phyloP scores from a whole-genome alignment of 2,329 filamentous ascomycete species.

The Teratosphaeria zuluensis region DNA sequence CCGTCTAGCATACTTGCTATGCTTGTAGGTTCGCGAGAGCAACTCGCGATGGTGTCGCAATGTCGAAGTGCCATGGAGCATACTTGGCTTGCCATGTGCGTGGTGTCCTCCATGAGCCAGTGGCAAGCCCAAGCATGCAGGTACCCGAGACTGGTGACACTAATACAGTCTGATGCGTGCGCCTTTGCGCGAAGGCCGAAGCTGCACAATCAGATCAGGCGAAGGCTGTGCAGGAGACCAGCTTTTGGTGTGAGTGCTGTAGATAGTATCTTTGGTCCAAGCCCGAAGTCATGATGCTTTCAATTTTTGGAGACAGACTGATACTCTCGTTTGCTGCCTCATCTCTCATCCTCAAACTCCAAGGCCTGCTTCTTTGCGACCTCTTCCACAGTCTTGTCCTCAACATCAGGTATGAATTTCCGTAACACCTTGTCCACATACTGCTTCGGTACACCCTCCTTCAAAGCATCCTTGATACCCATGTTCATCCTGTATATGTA shows the following conservation, averaged over 20 bases:
- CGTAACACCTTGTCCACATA: slow-evolving; percentile 50
- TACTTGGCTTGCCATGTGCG: neutral
- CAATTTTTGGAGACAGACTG: neutral
- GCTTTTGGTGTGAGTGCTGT: neutral
- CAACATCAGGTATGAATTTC: slow-evolving; percentile 35
- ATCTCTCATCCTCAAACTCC: slow-evolving; percentile 13
- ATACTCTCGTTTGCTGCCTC: neutral
- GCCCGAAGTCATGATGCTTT: neutral
- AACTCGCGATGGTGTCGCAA: neutral
- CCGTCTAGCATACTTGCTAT: neutral
- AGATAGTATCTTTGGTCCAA: neutral
- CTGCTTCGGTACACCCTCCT: slow-evolving; percentile 41
- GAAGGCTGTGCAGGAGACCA: neutral
- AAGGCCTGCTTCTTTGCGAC: slow-evolving; percentile 30
- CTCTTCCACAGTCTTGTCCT: slow-evolving; percentile 18
- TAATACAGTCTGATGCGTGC: too few relatives aligned
- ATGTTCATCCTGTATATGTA: slow-evolving; percentile 56
- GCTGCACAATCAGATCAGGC: neutral
- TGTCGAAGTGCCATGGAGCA: neutral
- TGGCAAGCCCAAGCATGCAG: neutral
- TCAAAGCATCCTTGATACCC: slow-evolving; percentile 50
- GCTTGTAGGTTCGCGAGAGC: neutral
- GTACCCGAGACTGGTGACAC: neutral
- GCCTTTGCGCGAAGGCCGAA: neutral
- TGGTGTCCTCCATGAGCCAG: neutral